phyloP scores from a whole-genome alignment of 352 stramenopile genomes.

The Phytophthora kernoviae region DNA sequence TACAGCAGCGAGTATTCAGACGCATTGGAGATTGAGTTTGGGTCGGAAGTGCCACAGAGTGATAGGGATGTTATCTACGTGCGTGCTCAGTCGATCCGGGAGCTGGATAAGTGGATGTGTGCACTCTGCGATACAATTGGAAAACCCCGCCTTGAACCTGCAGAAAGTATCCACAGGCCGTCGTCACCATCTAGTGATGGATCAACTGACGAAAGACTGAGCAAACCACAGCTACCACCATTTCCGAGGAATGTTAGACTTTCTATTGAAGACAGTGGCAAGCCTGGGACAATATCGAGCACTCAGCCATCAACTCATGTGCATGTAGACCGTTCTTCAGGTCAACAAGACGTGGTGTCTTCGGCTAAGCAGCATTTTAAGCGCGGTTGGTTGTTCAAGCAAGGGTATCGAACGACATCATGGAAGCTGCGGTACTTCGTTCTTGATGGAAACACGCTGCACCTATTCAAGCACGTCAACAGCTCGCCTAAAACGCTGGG shows the following conservation, averaged over 20 bases:
- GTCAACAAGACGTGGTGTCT: conserved; percentile 2
- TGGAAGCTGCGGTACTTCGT: conserved; percentile 81
- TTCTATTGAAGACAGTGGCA: conserved; percentile 14
- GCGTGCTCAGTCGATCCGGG: conserved; percentile 42
- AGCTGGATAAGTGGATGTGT: conserved; percentile 60
- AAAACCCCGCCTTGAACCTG: conserved; percentile 28
- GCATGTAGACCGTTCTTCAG: conserved; percentile 14
- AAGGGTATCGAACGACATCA: conserved; percentile 45
- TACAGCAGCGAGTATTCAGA: conserved; percentile 40
- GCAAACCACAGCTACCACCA: conserved; percentile 23
- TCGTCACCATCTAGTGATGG: conserved; percentile 9
- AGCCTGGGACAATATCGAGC: conserved; percentile 5
- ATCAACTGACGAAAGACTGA: conserved; percentile 10
- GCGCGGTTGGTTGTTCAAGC: conserved; percentile 67
- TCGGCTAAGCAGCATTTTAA: conserved; percentile 27
- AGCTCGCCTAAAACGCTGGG: conserved; percentile 42
- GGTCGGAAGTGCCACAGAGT: conserved; percentile 40
- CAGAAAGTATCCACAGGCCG: background rate
- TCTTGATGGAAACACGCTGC: conserved; percentile 49
- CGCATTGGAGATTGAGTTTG: conserved; percentile 57
- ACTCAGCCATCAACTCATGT: conserved; percentile 7
- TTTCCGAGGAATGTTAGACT: conserved; percentile 25
- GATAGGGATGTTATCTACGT: conserved; percentile 44
- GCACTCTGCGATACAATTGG: conserved; percentile 50
- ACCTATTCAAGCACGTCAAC: conserved; percentile 60